phyloP scores from a whole-genome alignment of 805 yeast genomes.

The Saccharomyces mikatae region DNA sequence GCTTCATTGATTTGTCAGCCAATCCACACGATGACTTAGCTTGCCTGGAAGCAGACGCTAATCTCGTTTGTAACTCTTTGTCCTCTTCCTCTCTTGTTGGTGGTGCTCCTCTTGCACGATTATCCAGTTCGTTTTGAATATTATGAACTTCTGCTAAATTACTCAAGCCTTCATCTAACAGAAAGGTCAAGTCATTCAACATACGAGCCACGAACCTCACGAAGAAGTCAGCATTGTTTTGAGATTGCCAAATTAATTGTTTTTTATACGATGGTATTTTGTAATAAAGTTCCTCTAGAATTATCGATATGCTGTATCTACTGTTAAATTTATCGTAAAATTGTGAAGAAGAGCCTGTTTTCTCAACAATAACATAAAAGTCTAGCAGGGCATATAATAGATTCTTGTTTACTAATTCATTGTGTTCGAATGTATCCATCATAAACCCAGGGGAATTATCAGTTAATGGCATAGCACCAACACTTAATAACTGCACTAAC shows the following conservation, averaged over 20 bases:
- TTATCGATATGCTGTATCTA: conserved; percentile 75
- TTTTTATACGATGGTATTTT: conserved; percentile 55
- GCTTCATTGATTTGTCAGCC: conserved; percentile 70
- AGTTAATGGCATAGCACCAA: conserved; percentile 55
- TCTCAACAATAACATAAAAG: conserved; percentile 89
- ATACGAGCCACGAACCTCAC: conserved; percentile 88
- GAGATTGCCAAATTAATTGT: conserved; percentile 63
- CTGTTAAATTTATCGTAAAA: conserved; percentile 93
- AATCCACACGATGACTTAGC: conserved; percentile 78
- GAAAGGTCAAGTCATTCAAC: conserved; percentile 87
- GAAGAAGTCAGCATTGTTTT: conserved; percentile 69
- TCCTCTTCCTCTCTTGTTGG: conserved; percentile 41
- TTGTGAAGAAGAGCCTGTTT: conserved; percentile 90
- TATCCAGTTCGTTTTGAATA: conserved; percentile 56
- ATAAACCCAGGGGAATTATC: conserved; percentile 67
- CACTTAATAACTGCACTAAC: conserved; percentile 69
- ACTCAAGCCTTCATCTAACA: conserved; percentile 82
- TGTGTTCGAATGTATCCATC: conserved; percentile 54
- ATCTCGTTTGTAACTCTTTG: conserved; percentile 51
- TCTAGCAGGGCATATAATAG: conserved; percentile 77
- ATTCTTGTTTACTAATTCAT: conserved; percentile 54
- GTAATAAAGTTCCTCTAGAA: conserved; percentile 73
- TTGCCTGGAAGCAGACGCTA: conserved; percentile 59
- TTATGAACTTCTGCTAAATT: conserved; percentile 72
- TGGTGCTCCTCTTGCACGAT: conserved; percentile 33